Conservation (phyloP, 345 rosid species). For the Citrus sinensis region DNA sequence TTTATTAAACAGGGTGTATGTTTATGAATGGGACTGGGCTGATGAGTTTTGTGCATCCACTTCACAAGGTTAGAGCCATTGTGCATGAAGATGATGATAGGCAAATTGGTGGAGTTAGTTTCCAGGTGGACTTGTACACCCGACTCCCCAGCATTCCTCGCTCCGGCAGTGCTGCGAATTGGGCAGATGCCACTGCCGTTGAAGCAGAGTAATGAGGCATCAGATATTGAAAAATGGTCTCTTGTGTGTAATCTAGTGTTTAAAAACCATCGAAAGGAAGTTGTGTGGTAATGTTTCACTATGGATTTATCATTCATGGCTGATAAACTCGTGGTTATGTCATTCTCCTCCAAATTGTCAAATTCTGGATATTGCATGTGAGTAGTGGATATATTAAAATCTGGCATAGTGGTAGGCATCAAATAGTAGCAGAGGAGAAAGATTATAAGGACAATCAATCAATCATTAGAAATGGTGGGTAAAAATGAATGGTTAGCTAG, state of each 20-base stretch:
- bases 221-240: background rate
- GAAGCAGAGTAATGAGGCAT: constrained; percentile 11
- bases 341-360: background rate
- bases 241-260: background rate
- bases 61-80: constrained; percentile 42
- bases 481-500: too few relatives aligned
- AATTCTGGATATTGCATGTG: too few relatives aligned
- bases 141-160: constrained; percentile 47
- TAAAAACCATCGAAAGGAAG: background rate
- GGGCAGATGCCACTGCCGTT: constrained; percentile 24
- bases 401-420: too few relatives aligned
- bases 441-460: too few relatives aligned
- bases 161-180: constrained; percentile 44
- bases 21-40: constrained; percentile 35
- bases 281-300: too few relatives aligned
- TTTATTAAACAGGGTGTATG: constrained; percentile 15
- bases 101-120: constrained; percentile 32
- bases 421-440: too few relatives aligned
- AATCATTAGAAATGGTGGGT: too few relatives aligned
- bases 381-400: too few relatives aligned
- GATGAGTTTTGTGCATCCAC: constrained; percentile 49
- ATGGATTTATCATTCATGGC: background rate
- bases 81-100: constrained; percentile 37
- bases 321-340: background rate
- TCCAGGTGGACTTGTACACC: constrained; percentile 38